Evolutionary conservation across 2,329 filamentous ascomycete species (phyloP), one percentile per base, ranked within the genome.

Genomic region (Xenoacremonium recifei): DNA sequence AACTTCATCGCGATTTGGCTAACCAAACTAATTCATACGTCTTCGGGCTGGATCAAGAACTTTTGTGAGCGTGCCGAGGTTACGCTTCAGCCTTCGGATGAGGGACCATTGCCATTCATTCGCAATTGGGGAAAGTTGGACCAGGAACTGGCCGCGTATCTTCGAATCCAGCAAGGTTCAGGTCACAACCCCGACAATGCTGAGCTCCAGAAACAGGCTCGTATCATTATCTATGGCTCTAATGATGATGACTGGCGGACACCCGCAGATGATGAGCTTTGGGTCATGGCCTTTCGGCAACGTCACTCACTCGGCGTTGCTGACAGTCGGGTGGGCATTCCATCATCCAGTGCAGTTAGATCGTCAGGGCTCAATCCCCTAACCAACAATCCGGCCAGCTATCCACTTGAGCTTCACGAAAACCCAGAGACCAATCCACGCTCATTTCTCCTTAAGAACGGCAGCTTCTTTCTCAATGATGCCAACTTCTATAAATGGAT

Each of bases 1-100:
- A 53, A 60, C 13, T 55, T 59, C 16, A 51, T 57, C 23, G 54
- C 55, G 1, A 54, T 52, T 0, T 60, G 57, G 55, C 38, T 60
- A 0, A 44, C 55, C 2, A 49, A 47, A 2, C 30, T 58, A 2
- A 53, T 55, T 1, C 42, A 50, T 3, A 45, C 48, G 0, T 52
- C 54, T 0, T 40, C 43, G 0, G 48, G 46, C 11, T 59, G 57
- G 57, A 23, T 60, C 3, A 16, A 25, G 2, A 27, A 21, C 0
- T 60, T 60, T 5, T 48, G 55, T 5, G 39, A 49, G 5, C 47
- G 54, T 3, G 45, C 44, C 2, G 45, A 46, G 4, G 39, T 57
- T n/a, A n/a, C n/a, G n/a, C n/a, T n/a, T n/a, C n/a, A n/a, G n/a
- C 1, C 29, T 44, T 3, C 12, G 43, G 0, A 39, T 2, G 41